Conservation (phyloP, 495 filamentous ascomycete species). For the Articulospora tetracladia region DNA sequence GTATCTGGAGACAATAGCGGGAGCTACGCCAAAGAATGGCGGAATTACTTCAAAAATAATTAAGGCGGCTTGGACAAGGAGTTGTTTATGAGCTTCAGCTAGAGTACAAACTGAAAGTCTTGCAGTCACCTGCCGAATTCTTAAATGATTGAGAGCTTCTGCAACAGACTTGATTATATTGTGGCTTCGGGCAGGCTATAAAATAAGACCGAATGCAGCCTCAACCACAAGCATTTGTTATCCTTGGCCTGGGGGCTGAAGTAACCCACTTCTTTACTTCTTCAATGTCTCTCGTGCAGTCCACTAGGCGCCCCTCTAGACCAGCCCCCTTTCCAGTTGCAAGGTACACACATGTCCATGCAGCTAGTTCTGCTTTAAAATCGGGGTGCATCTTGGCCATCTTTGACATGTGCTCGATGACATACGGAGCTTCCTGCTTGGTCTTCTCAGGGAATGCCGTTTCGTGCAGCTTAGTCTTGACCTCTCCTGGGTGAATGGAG, state of each 20-base stretch:
- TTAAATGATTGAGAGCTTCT: too few relatives aligned
- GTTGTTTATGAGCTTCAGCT: too few relatives aligned
- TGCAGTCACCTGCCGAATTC: too few relatives aligned
- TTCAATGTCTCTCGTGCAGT: constrained; percentile 17
- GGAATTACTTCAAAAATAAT: too few relatives aligned
- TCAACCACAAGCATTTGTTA: constrained; percentile 12
- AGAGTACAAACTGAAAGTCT: too few relatives aligned
- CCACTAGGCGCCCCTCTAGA: constrained; percentile 11
- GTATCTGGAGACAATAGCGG: too few relatives aligned
- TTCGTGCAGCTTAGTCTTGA: constrained; percentile 14
- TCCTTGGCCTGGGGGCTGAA: constrained; percentile 4
- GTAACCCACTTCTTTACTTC: constrained; percentile 11
- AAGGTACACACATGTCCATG: constrained; percentile 20
- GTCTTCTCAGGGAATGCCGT: constrained; percentile 16
- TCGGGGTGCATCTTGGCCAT: constrained; percentile 5
- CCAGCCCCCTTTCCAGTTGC: constrained; percentile 12
- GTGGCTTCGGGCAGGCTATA: too few relatives aligned
- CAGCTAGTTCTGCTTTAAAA: constrained; percentile 11
- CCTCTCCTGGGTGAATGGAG: constrained; percentile 16
- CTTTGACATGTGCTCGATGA: constrained; percentile 15
- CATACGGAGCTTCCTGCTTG: constrained; percentile 15
- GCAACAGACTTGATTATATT: too few relatives aligned
- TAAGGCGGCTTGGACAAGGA: too few relatives aligned
- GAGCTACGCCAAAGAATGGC: too few relatives aligned
- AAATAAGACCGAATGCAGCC: background rate